A percentile compares a stretch with the other conserved stretches of the same genome.
Conservation (phyloP, 2,329 filamentous ascomycete species). For the Trichoderma simmonsii region DNA sequence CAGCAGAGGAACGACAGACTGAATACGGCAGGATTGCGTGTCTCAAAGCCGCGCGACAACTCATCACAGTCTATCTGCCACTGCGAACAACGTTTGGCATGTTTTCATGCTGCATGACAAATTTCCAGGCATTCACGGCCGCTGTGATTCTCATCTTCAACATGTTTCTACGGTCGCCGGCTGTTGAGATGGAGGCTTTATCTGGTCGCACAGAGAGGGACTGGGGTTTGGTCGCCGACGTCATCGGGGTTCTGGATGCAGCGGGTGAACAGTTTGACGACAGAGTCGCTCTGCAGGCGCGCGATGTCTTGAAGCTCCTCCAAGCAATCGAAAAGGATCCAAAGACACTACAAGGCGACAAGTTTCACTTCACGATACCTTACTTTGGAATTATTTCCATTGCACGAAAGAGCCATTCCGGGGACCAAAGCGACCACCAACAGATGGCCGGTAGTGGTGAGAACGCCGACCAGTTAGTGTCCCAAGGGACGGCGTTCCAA, state of each 20-base stretch:
- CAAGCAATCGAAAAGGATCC: neutral
- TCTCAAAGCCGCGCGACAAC: constrained; percentile 8
- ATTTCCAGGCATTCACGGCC: constrained; percentile 15
- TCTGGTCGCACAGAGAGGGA: neutral
- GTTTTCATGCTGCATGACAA: constrained; percentile 14
- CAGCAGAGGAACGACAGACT: neutral
- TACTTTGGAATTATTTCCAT: constrained; percentile 7
- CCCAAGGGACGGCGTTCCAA: neutral
- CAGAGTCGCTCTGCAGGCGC: constrained; percentile 4
- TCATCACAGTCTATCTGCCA: constrained; percentile 5
- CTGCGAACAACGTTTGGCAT: constrained; percentile 12
- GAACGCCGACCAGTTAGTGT: no score
- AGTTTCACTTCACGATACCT: constrained; percentile 11
- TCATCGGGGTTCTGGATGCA: neutral
- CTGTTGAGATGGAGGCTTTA: neutral
- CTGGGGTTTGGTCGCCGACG: neutral
- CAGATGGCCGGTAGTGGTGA: neutral
- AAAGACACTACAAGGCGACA: neutral
- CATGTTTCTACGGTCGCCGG: neutral
- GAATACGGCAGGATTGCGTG: constrained; percentile 15
- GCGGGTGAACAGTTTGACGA: constrained; percentile 3
- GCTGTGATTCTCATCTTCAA: constrained; percentile 16
- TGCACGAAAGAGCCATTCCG: neutral
- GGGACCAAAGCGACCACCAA: neutral
- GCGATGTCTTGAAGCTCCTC: constrained; percentile 7